Conservation (phyloP, 2,329 filamentous ascomycete genomes). For the Aspergillus oerlinghausenensis region DNA sequence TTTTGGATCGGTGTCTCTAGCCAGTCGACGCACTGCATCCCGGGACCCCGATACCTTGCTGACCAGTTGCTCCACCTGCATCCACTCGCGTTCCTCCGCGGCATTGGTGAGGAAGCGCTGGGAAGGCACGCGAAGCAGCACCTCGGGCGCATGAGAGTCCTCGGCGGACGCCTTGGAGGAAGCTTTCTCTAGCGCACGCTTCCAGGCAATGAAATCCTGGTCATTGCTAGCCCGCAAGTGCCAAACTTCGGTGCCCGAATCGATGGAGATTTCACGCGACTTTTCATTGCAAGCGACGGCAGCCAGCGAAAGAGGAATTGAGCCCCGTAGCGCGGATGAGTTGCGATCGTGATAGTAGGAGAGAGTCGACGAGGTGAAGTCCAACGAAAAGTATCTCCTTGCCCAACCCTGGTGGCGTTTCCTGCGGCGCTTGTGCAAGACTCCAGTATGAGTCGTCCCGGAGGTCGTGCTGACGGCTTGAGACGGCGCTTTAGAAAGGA, state of each 20-base stretch:
- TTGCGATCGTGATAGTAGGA: constrained; percentile 96
- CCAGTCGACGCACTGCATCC: constrained; percentile 80
- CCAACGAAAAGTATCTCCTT: constrained; percentile 88
- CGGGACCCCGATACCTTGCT: constrained; percentile 81
- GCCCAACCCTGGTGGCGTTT: constrained; percentile 95
- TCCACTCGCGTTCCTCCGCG: constrained; percentile 78
- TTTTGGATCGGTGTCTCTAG: constrained; percentile 74
- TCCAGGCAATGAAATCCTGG: constrained; percentile 86
- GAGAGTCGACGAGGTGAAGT: constrained; percentile 88
- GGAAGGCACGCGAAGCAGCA: constrained; percentile 29
- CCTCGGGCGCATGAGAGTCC: constrained; percentile 27
- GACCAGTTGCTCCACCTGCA: constrained; percentile 76
- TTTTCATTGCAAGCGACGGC: constrained; percentile 87
- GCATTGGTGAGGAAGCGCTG: constrained; percentile 27
- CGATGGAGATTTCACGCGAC: constrained; percentile 87
- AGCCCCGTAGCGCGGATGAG: constrained; percentile 84
- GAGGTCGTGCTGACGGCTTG: constrained; percentile 21
- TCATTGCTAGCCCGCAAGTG: constrained; percentile 78
- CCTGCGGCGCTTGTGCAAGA: constrained; percentile 80
- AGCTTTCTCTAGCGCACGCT: constrained; percentile 75
- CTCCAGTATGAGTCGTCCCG: constrained; percentile 70
- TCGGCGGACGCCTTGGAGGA: constrained; percentile 55
- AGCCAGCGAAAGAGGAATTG: constrained; percentile 85
- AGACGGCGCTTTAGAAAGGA: constrained; percentile 21
- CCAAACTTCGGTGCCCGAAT: constrained; percentile 96